phyloP scores from a whole-genome alignment of 768 basidiomycete species.

The Serendipita sp. region DNA sequence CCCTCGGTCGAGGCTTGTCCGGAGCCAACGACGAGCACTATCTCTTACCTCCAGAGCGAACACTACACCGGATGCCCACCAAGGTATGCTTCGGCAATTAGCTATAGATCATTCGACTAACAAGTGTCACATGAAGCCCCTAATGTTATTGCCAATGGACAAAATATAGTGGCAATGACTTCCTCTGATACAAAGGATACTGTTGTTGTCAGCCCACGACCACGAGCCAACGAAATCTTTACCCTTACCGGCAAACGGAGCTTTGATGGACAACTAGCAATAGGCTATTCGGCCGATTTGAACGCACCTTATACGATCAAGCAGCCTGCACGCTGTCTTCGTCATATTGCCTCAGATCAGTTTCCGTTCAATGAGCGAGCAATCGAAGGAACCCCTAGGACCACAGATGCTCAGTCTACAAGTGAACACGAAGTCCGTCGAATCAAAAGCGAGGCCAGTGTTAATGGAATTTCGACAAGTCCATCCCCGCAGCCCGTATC shows the following conservation, averaged over 20 bases:
- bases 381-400: background rate
- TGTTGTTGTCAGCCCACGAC: slow-evolving; percentile 31
- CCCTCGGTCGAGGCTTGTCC: slow-evolving; percentile 20
- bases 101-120: too few relatives aligned
- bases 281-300: slow-evolving; percentile 4
- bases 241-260: background rate
- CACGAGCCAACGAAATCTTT: slow-evolving; percentile 5
- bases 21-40: slow-evolving; percentile 19
- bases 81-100: too few relatives aligned
- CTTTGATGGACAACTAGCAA: background rate
- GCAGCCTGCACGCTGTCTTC: background rate
- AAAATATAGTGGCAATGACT: slow-evolving; percentile 35
- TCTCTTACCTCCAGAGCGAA: too few relatives aligned
- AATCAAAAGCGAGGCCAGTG: too few relatives aligned
- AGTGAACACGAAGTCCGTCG: too few relatives aligned
- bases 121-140: background rate
- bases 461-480: too few relatives aligned
- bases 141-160: too few relatives aligned
- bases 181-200: slow-evolving; percentile 31
- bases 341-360: background rate
- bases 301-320: background rate
- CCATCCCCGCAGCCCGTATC: background rate
- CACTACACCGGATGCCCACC: too few relatives aligned
- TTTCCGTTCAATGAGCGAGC: background rate
- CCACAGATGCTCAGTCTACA: background rate